These are phyloP conservation scores for Neofusicoccum sp. DNA, from an alignment of 2,329 filamentous ascomycete genomes.

Conservation along the genomic window DNA sequence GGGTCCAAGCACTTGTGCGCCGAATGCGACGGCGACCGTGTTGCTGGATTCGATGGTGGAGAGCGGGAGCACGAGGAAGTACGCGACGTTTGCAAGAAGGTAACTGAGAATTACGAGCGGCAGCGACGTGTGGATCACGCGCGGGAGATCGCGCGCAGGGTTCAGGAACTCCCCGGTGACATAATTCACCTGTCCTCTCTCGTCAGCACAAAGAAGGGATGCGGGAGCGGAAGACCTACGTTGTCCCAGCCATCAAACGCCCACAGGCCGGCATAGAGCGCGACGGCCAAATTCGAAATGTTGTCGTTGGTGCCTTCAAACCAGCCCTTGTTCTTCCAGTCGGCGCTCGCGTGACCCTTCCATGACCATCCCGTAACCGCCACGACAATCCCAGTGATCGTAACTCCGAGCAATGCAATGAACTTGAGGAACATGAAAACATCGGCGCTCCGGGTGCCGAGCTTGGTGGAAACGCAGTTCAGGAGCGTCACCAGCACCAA, in stretches of 20 bases:
- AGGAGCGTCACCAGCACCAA: slow-evolving; percentile 76
- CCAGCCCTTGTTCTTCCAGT: slow-evolving; percentile 89
- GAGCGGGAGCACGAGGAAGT: slow-evolving; percentile 89
- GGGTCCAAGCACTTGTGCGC: slow-evolving; percentile 83
- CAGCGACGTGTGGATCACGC: slow-evolving; percentile 95
- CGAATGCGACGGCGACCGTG: slow-evolving; percentile 95
- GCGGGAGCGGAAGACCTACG: slow-evolving; percentile 55
- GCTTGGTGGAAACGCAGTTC: slow-evolving; percentile 87
- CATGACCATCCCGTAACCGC: slow-evolving; percentile 82
- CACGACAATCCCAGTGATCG: slow-evolving; percentile 85
- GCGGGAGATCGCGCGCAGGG: slow-evolving; percentile 83
- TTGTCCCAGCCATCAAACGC: slow-evolving; percentile 99
- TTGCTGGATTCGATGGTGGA: slow-evolving; percentile 82
- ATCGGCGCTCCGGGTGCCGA: slow-evolving; percentile 86
- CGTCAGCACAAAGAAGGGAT: slow-evolving; percentile 22
- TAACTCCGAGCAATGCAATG: slow-evolving; percentile 81
- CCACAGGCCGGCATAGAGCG: slow-evolving; percentile 94
- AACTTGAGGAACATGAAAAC: slow-evolving; percentile 98
- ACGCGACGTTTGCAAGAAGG: slow-evolving; percentile 86
- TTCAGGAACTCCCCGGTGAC: slow-evolving; percentile 97
- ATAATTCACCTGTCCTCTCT: slow-evolving; percentile 76
- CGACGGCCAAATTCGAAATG: slow-evolving; percentile 86
- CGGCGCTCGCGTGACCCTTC: slow-evolving; percentile 71
- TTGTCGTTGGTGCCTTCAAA: slow-evolving; percentile 83
- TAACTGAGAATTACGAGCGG: slow-evolving; percentile 90